Conservation (phyloP, 2,329 filamentous ascomycete genomes). For the Cytospora leucostoma region DNA sequence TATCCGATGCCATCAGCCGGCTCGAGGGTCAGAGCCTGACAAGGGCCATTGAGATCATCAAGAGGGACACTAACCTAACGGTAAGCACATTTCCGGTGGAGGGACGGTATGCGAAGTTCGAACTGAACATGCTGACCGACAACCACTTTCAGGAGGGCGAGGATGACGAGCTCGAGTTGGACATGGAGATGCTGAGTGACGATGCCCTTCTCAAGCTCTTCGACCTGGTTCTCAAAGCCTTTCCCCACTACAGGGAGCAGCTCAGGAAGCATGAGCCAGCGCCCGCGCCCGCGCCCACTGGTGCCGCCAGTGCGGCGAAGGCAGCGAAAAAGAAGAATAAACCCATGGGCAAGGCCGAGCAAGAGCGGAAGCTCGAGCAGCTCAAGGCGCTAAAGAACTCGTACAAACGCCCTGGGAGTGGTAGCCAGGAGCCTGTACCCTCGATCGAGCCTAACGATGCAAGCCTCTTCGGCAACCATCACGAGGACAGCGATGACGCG, state of each 20-base stretch:
- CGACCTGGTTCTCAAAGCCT: conserved; percentile 44
- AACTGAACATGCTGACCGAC: conserved; percentile 33
- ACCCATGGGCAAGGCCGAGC: conserved; percentile 73
- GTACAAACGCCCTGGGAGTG: conserved; percentile 48
- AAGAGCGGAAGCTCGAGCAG: conserved; percentile 66
- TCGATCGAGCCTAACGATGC: conserved; percentile 41
- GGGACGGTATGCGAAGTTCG: neutral
- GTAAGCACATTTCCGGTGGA: conserved; percentile 46
- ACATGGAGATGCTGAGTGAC: conserved; percentile 58
- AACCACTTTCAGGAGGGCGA: conserved; percentile 52
- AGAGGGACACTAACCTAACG: conserved; percentile 76
- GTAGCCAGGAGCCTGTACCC: conserved; percentile 49
- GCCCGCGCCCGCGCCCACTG: conserved; percentile 30
- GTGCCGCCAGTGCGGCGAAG: conserved; percentile 26
- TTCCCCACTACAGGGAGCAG: conserved; percentile 40
- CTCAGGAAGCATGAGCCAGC: conserved; percentile 37
- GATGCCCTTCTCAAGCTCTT: conserved; percentile 58
- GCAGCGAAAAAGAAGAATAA: conserved; percentile 72
- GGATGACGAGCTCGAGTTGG: conserved; percentile 60
- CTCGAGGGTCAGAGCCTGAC: conserved; percentile 78
- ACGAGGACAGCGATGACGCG: conserved; percentile 52
- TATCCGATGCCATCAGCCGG: conserved; percentile 81
- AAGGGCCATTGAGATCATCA: conserved; percentile 85
- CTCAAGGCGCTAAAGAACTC: conserved; percentile 61
- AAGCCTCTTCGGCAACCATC: conserved; percentile 12